A percentile compares a stretch with the other conserved stretches of the same genome.
These are phyloP conservation scores for Didymella pomorum DNA, from an alignment of 2,329 filamentous ascomycete genomes.

Conservation along the genomic window DNA sequence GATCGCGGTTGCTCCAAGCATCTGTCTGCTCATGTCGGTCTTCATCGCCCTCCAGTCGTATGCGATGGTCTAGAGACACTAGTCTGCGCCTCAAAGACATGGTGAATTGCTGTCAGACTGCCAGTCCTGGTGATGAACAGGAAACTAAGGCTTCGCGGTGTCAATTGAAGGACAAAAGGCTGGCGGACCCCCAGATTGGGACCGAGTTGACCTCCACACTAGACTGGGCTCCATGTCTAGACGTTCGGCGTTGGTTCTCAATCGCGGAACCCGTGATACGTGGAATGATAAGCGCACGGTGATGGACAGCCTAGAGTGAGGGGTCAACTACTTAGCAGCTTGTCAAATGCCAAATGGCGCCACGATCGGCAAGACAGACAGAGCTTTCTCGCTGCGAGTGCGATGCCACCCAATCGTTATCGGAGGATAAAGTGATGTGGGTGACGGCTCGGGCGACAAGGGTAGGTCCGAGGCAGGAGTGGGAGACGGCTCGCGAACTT, in stretches of 20 bases:
- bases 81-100: constrained; percentile 22
- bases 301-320: constrained; percentile 7
- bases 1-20: constrained; percentile 51
- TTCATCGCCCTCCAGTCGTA: constrained; percentile 52
- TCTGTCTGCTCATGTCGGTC: constrained; percentile 57
- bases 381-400: neutral
- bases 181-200: too few relatives aligned
- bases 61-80: constrained; percentile 41
- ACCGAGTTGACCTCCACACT: neutral
- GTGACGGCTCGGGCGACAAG: neutral
- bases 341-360: constrained; percentile 2
- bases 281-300: constrained; percentile 4
- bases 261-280: constrained; percentile 14
- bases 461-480: neutral
- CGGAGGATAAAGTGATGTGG: neutral
- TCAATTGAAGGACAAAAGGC: neutral
- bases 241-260: constrained; percentile 5
- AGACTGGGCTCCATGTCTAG: neutral
- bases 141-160: neutral
- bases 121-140: neutral
- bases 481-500: constrained; percentile 3
- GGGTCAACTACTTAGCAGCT: constrained; percentile 1
- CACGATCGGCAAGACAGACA: constrained; percentile 5
- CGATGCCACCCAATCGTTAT: neutral
- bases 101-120: neutral